These are phyloP conservation scores for Zymoseptoria passerinii DNA, from an alignment of 2,329 filamentous ascomycete species.

Conservation along the genomic window DNA sequence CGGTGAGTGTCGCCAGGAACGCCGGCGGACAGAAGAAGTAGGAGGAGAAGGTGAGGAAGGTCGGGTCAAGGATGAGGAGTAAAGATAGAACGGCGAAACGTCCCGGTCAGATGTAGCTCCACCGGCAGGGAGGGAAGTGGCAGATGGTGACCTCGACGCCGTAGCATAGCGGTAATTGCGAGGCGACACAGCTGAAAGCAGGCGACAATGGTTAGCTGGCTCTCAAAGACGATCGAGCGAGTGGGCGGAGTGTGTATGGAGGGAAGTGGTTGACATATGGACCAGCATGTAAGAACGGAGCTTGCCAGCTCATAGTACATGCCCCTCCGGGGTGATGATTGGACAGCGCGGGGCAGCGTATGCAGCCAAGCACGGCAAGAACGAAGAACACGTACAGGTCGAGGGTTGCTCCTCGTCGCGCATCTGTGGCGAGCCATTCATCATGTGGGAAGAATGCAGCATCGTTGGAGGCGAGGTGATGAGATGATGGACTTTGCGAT, in stretches of 20 bases:
- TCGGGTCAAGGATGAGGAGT: slow-evolving; percentile 7
- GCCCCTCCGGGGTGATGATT: slow-evolving; percentile 13
- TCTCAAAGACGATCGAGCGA: slow-evolving; percentile 21
- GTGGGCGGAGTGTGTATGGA: background rate
- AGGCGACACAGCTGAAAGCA: slow-evolving; percentile 27
- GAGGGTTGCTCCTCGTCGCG: background rate
- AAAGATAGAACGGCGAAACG: slow-evolving; percentile 17
- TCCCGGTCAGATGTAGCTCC: slow-evolving; percentile 14
- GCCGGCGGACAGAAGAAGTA: slow-evolving; percentile 1
- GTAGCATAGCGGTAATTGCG: slow-evolving; percentile 20
- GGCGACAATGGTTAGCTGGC: slow-evolving; percentile 26
- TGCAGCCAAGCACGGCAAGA: slow-evolving; percentile 13
- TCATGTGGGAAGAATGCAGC: background rate
- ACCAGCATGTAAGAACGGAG: slow-evolving; percentile 10
- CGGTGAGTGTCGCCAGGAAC: background rate
- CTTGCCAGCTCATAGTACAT: slow-evolving; percentile 29
- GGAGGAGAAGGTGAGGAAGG: slow-evolving; percentile 6
- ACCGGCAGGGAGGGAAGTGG: background rate
- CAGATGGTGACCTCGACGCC: slow-evolving; percentile 15
- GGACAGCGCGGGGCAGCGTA: slow-evolving; percentile 7
- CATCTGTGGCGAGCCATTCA: background rate
- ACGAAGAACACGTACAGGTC: slow-evolving; percentile 17
- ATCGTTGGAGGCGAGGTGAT: background rate
- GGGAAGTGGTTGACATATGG: slow-evolving; percentile 1
- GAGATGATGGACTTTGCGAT: background rate